These are phyloP conservation scores for Protomyces inouyei DNA, from an alignment of 1,139 yeast genomes.

Conservation along the genomic window DNA sequence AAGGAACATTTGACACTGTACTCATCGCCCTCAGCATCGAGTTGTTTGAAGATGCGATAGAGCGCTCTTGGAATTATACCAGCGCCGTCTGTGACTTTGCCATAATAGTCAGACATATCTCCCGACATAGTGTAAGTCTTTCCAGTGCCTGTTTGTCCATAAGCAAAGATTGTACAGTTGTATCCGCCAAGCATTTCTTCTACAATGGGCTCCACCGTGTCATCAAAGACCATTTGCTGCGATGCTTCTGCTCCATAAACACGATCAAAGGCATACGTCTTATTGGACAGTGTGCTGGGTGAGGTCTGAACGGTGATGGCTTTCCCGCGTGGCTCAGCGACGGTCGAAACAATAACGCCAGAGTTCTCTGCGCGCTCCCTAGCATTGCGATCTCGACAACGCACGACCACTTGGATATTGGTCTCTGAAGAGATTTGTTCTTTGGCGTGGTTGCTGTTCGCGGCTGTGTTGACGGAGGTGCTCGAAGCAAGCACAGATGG, in stretches of 20 bases:
- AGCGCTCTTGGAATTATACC: slow-evolving; percentile 70
- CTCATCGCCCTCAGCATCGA: slow-evolving; percentile 46
- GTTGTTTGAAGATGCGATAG: slow-evolving; percentile 47
- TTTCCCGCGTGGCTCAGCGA: slow-evolving; percentile 32
- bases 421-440: slow-evolving; percentile 29
- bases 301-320: slow-evolving; percentile 39
- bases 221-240: slow-evolving; percentile 55
- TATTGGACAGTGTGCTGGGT: slow-evolving; percentile 37
- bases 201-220: slow-evolving; percentile 57
- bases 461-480: background rate
- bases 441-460: background rate
- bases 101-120: slow-evolving; percentile 40
- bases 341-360: slow-evolving; percentile 55
- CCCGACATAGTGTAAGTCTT: slow-evolving; percentile 87
- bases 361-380: slow-evolving; percentile 68
- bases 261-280: slow-evolving; percentile 61
- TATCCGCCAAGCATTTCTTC: slow-evolving; percentile 45
- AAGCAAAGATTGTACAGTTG: slow-evolving; percentile 77
- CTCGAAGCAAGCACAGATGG: background rate
- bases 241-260: slow-evolving; percentile 72
- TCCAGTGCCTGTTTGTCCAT: slow-evolving; percentile 89
- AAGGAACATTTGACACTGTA: slow-evolving; percentile 63
- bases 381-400: slow-evolving; percentile 78
- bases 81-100: slow-evolving; percentile 42
- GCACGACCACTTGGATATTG: slow-evolving; percentile 75